Percentiles rank a stretch among this genome's conserved stretches.
These are phyloP conservation scores for Lithospermum erythrorhizon DNA, from an alignment of 257 asterid species.

Conservation along the genomic window DNA sequence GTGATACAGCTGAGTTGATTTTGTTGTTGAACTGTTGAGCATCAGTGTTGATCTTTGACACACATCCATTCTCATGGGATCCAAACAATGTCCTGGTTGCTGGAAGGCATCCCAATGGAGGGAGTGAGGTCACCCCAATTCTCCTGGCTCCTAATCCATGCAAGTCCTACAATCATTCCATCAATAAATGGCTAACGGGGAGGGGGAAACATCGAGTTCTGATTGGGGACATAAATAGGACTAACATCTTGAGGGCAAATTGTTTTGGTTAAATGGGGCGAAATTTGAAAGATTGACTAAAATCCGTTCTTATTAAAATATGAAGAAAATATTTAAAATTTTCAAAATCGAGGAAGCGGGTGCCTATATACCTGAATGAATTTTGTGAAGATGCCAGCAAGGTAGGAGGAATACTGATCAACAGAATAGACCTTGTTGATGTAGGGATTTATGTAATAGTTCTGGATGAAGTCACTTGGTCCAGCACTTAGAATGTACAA, in stretches of 20 bases:
- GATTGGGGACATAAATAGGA: too few relatives aligned
- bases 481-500: constrained; percentile 59
- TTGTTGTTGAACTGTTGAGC: constrained; percentile 73
- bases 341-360: too few relatives aligned
- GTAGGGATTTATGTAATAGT: constrained; percentile 70
- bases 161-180: constrained; percentile 26
- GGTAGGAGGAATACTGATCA: constrained; percentile 65
- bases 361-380: constrained; percentile 42
- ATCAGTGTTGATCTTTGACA: constrained; percentile 52
- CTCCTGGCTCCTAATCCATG: constrained; percentile 77
- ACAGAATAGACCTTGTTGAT: constrained; percentile 55
- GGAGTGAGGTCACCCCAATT: constrained; percentile 87
- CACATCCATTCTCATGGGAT: constrained; percentile 56
- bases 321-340: too few relatives aligned
- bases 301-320: too few relatives aligned
- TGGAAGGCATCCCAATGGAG: constrained; percentile 87
- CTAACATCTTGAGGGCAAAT: too few relatives aligned
- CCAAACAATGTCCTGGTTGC: constrained; percentile 78
- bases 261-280: too few relatives aligned
- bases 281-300: too few relatives aligned
- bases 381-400: constrained; percentile 39
- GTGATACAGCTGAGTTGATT: constrained; percentile 50
- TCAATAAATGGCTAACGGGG: not conserved
- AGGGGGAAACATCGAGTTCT: not conserved
- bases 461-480: constrained; percentile 79